phyloP scores from a whole-genome alignment of 108 stramenopile species.

The Nitzschia palea region DNA sequence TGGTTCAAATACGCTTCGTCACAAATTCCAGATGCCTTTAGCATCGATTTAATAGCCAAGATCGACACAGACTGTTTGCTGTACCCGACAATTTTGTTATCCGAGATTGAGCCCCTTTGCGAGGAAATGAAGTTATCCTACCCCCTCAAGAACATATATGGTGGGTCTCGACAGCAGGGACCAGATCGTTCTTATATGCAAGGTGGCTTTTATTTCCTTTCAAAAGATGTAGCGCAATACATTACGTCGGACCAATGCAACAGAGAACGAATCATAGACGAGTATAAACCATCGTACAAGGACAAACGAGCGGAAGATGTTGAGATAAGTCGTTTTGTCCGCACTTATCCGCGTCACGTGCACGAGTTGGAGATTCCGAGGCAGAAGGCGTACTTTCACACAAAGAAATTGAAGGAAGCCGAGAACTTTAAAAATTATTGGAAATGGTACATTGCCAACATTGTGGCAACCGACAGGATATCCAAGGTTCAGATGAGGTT shows the following conservation, averaged over 20 bases:
- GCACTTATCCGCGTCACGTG: background rate
- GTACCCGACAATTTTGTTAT: background rate
- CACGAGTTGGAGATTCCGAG: slow-evolving; percentile 5
- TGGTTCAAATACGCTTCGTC: slow-evolving; percentile 22
- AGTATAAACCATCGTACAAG: background rate
- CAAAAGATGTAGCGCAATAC: slow-evolving; percentile 20
- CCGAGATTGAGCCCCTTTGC: slow-evolving; percentile 5
- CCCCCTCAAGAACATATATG: slow-evolving; percentile 12
- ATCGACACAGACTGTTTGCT: slow-evolving; percentile 21
- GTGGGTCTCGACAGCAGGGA: slow-evolving; percentile 3
- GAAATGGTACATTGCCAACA: slow-evolving; percentile 6
- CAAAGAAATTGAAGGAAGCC: background rate
- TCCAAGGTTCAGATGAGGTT: background rate
- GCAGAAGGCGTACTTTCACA: background rate
- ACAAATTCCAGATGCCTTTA: background rate
- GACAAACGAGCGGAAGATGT: slow-evolving; percentile 1
- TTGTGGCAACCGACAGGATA: background rate
- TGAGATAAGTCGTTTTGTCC: slow-evolving; percentile 5
- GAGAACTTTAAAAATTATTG: background rate
- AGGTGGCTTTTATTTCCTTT: slow-evolving; percentile 29
- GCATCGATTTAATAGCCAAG: slow-evolving; percentile 29
- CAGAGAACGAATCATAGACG: background rate
- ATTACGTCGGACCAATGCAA: slow-evolving; percentile 8
- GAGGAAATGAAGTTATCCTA: background rate
- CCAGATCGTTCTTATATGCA: slow-evolving; percentile 16